These are phyloP conservation scores for Cichorium intybus DNA, from an alignment of 140 eudicot genomes.

Conservation along the genomic window DNA sequence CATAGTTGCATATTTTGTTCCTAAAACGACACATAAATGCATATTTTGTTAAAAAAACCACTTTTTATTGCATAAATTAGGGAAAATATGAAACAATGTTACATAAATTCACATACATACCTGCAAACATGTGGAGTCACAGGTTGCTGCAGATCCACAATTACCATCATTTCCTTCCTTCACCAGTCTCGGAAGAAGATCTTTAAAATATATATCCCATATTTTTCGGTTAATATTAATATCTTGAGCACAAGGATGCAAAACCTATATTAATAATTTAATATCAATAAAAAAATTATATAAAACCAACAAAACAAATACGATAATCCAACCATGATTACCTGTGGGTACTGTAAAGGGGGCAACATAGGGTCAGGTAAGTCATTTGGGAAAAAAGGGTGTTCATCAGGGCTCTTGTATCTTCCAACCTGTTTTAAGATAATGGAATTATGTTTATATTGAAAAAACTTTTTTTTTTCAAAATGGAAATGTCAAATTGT, in stretches of 20 bases:
- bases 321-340: slow-evolving; percentile 20
- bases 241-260: slow-evolving; percentile 64
- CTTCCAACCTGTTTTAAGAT: slow-evolving; percentile 62
- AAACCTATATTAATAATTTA: slow-evolving; percentile 45
- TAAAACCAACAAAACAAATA: not conserved
- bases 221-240: slow-evolving; percentile 71
- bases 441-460: not conserved
- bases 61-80: no score
- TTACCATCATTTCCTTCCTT: slow-evolving; percentile 89
- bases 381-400: slow-evolving; percentile 79
- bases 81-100: no score
- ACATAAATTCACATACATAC: slow-evolving; percentile 28
- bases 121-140: slow-evolving; percentile 93
- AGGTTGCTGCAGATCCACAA: slow-evolving; percentile 70
- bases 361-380: slow-evolving; percentile 76
- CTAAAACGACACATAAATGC: no score
- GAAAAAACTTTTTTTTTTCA: slow-evolving; percentile 4
- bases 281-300: slow-evolving; percentile 6
- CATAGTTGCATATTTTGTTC: no score
- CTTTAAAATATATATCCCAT: slow-evolving; percentile 82
- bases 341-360: slow-evolving; percentile 81
- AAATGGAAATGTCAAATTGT: not conserved
- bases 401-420: slow-evolving; percentile 90
- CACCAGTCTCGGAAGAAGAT: slow-evolving; percentile 80
- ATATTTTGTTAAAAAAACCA: no score